Base-by-base conservation (phyloP, 768 basidiomycete genomes). In the Termitomyces sp. region DNA sequence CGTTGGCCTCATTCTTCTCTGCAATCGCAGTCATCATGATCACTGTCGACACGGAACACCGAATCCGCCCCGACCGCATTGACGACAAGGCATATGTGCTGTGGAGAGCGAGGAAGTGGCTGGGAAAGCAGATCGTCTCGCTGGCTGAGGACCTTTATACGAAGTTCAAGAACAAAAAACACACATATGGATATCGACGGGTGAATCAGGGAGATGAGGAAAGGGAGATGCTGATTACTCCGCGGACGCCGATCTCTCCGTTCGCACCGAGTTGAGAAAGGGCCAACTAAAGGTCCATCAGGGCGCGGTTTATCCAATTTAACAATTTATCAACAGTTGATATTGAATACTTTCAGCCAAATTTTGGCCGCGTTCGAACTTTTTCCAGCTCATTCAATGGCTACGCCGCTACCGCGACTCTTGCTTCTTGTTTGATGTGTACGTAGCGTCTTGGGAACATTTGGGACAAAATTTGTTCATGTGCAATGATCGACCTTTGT, bases 21-120 rank as follows among this genome's bases (percentile, higher is more conserved):
- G 86, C 87, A 0, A 70, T 86, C 56, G 72, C 84, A 43, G 77
- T 83, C 7, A 78, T 94, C 8, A 67, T 68, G 3, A 77, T 87
- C 14, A 77, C 87, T 6, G 81, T 93, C 38, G 93, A 95, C 65
- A 62, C 63, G 18, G 82, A 90, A 53, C 82, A 88, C 63, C 76
- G 88, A 24, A 70, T 91, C 6, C 77, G 89, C 20, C 66, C 68
- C 9, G 90, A 90, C 56, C 74, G 86, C n/a, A 79, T 91, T 28
- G 76, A 85, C 48, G 65, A 72, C n/a, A 66, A 74, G 26, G 11
- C 53, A 28, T 69, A 69, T 54, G 53, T 49, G 14, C 30, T 70
- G 2, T 70, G 68, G 68, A 55, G 65, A 47, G 60, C 57, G 26
- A 63, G 63, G 33, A 58, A 63, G 18, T 63, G 61, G 62, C 3